Percentiles rank a stretch among this genome's conserved stretches.
phyloP scores from a whole-genome alignment of 192 early-diverging fungal genomes.

The Entomortierella chlamydospora region DNA sequence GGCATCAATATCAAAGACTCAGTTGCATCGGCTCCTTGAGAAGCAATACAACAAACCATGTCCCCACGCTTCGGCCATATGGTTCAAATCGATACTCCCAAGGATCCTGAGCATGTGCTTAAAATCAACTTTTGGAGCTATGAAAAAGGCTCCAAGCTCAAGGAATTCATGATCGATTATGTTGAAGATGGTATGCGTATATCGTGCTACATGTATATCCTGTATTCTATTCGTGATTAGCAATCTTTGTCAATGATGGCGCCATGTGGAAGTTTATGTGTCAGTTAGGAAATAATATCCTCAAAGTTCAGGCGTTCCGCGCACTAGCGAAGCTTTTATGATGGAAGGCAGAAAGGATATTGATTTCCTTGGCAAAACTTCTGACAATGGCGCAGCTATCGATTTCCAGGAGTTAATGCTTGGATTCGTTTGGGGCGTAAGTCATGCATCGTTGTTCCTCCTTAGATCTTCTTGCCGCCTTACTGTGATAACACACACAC shows the following conservation, averaged over 20 bases:
- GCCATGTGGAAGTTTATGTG: conserved; percentile 5
- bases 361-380: conserved; percentile 7
- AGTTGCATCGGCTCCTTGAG: conserved; percentile 9
- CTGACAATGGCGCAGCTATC: conserved; percentile 18
- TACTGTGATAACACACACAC: no score
- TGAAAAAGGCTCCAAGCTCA: not conserved
- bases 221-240: no score
- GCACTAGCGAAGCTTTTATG: conserved; percentile 15
- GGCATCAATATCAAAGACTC: not conserved
- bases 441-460: not conserved
- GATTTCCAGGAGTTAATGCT: conserved; percentile 52
- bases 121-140: conserved; percentile 16
- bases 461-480: no score
- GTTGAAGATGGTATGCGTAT: not conserved
- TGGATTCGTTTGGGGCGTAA: conserved; percentile 20
- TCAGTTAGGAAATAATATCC: not conserved
- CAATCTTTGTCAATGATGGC: conserved; percentile 6
- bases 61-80: conserved; percentile 4
- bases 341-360: conserved; percentile 8
- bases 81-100: conserved; percentile 5
- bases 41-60: conserved; percentile 18
- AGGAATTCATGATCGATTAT: not conserved
- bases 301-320: conserved; percentile 13
- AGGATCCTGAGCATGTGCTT: conserved; percentile 8
- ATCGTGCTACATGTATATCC: no score